A percentile compares a stretch with the other conserved stretches of the same genome.
These are phyloP conservation scores for Phoma sp. DNA, from an alignment of 2,329 filamentous ascomycete genomes.

Conservation along the genomic window DNA sequence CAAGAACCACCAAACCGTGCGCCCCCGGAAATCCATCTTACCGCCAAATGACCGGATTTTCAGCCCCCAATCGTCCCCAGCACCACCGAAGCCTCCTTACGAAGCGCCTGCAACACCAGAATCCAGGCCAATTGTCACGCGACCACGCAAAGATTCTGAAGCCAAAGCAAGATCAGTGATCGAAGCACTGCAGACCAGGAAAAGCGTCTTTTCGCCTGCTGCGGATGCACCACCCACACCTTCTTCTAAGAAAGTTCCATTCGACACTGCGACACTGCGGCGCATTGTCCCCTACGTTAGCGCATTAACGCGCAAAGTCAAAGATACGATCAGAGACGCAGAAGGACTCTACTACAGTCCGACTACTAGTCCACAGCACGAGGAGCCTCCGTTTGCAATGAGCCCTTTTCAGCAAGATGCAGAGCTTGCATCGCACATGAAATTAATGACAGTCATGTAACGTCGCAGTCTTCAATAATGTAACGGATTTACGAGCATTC, in stretches of 20 bases:
- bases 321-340: slow-evolving; percentile 55
- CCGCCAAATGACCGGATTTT: slow-evolving; percentile 47
- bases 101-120: slow-evolving; percentile 36
- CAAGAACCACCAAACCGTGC: slow-evolving; percentile 30
- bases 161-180: slow-evolving; percentile 68
- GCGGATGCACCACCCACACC: slow-evolving; percentile 35
- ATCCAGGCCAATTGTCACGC: slow-evolving; percentile 41
- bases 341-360: slow-evolving; percentile 57
- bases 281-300: slow-evolving; percentile 65
- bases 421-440: slow-evolving; percentile 46
- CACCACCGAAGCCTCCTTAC: slow-evolving; percentile 34
- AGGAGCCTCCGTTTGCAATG: slow-evolving; percentile 44
- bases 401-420: slow-evolving; percentile 43
- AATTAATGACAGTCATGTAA: slow-evolving; percentile 52
- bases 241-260: slow-evolving; percentile 64
- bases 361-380: slow-evolving; percentile 42
- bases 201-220: slow-evolving; percentile 40
- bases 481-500: slow-evolving; percentile 24
- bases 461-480: slow-evolving; percentile 16
- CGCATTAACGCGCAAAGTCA: slow-evolving; percentile 56
- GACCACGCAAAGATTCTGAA: slow-evolving; percentile 62
- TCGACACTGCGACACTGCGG: slow-evolving; percentile 68
- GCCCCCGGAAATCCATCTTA: slow-evolving; percentile 43
- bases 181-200: slow-evolving; percentile 63
- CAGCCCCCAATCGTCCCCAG: slow-evolving; percentile 41